Conservation (phyloP, 1,284 basidiomycete genomes). For the Tylopilus orsonianus region DNA sequence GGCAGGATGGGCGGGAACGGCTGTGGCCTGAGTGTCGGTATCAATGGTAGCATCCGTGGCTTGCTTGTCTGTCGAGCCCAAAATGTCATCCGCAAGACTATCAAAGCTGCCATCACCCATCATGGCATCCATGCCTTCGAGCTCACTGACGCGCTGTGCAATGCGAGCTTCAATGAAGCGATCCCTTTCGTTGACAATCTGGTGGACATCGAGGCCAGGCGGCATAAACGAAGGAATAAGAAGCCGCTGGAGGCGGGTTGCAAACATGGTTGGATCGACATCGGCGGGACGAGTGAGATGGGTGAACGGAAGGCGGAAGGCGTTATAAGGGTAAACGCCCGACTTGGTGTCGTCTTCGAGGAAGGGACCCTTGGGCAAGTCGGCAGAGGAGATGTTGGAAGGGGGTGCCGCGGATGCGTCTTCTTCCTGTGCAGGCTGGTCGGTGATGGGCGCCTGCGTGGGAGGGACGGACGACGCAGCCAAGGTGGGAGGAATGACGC, state of each 20-base stretch:
- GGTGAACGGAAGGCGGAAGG: slow-evolving; percentile 85
- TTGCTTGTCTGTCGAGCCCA: slow-evolving; percentile 48
- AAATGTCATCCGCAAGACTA: slow-evolving; percentile 50
- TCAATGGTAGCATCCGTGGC: slow-evolving; percentile 1
- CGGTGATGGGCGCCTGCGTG: slow-evolving; percentile 14
- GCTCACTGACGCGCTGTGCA: slow-evolving; percentile 85
- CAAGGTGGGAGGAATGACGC: slow-evolving; percentile 32
- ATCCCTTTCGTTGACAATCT: slow-evolving; percentile 89
- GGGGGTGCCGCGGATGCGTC: slow-evolving; percentile 32
- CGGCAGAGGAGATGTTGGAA: slow-evolving; percentile 41
- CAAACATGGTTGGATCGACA: slow-evolving; percentile 57
- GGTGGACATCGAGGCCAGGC: slow-evolving; percentile 88
- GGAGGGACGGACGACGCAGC: slow-evolving; percentile 9
- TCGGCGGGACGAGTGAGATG: slow-evolving; percentile 68
- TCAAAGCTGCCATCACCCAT: slow-evolving; percentile 77
- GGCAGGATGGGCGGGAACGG: slow-evolving; percentile 43
- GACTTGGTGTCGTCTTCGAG: slow-evolving; percentile 82
- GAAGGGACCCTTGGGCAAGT: slow-evolving; percentile 66
- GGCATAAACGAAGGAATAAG: slow-evolving; percentile 91
- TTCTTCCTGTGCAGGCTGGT: slow-evolving; percentile 42
- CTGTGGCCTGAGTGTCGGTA: slow-evolving; percentile 1
- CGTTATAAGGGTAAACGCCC: slow-evolving; percentile 93
- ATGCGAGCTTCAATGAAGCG: slow-evolving; percentile 89
- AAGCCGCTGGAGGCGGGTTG: slow-evolving; percentile 76
- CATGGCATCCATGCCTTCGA: slow-evolving; percentile 82